Evolutionary conservation across 2,329 filamentous ascomycete genomes (phyloP), one percentile per base, ranked within the genome.

Genomic region (Whalleya microplaca): DNA sequence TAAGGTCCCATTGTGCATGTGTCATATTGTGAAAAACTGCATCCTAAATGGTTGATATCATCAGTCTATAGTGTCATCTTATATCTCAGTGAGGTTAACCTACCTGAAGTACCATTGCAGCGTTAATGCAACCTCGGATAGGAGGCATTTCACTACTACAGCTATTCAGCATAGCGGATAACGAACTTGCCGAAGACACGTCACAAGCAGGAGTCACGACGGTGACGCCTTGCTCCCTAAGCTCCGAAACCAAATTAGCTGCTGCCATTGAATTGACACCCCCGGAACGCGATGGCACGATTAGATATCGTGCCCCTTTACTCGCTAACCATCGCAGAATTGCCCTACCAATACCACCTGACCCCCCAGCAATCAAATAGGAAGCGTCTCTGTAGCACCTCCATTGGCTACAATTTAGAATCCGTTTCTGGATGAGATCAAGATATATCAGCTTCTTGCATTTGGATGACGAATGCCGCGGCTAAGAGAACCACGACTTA

Each of bases 111-210:
- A 79, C 74, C 75, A 80, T 78, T 2, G 75, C 73, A 3, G 69
- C 68, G 45, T 80, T 76, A 41, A 81, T 68, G 16, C 79, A 70
- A 9, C 78, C 78, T 37, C 68, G 66, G 21, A 80, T 70, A 1
- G 76, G 75, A 2, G 64, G 62, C 62, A 66, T 66, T 7, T 40
- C 56, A 23, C 21, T 42, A 3, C 49, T 49, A 40, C 52, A 64
- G 14, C 62, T 58, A n/a, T 61, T 47, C 5, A 68, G 51, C 1
- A 59, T 52, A 10, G 29, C 40, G 5, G 52, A 44, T 0, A 68
- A 53, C 1, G 59, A 55, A 20, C 54, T 37, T 0, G 32, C 21
- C 2, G 58, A 64, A 18, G 64, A 64, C n/a, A 63, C 64, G 20
- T 68, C 67, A 20, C 66, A 66, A n/a, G 48, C 56, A 1, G 67